Conservation (phyloP, 2,329 filamentous ascomycete species). For the Penicillium sclerotiorum region DNA sequence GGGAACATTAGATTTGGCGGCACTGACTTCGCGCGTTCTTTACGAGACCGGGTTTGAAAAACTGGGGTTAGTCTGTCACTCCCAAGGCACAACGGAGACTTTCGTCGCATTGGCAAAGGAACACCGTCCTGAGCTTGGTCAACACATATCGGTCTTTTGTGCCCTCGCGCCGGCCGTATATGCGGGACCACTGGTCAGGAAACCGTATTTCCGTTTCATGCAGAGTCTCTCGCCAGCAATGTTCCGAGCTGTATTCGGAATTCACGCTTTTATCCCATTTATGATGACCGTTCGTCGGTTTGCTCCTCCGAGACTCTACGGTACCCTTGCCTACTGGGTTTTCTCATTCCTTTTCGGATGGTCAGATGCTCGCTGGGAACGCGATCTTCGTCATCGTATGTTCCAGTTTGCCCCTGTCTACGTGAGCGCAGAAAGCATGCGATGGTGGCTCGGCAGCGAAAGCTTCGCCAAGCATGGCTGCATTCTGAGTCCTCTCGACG, state of each 20-base stretch:
- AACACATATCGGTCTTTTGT: conserved; percentile 85
- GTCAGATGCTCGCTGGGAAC: conserved; percentile 83
- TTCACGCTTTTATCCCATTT: conserved; percentile 88
- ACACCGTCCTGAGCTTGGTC: conserved; percentile 80
- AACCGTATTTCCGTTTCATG: conserved; percentile 93
- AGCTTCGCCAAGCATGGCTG: conserved; percentile 86
- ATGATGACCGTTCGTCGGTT: conserved; percentile 83
- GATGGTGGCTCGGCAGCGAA: conserved; percentile 91
- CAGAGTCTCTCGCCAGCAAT: conserved; percentile 71
- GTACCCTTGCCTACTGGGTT: conserved; percentile 80
- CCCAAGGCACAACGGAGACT: conserved; percentile 86
- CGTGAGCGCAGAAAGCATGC: conserved; percentile 85
- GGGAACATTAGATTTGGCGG: conserved; percentile 85
- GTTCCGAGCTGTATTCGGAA: conserved; percentile 83
- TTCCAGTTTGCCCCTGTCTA: conserved; percentile 94
- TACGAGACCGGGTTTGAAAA: conserved; percentile 81
- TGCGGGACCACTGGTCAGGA: conserved; percentile 80
- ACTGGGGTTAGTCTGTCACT: conserved; percentile 81
- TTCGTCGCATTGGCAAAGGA: conserved; percentile 88
- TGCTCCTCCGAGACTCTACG: conserved; percentile 70
- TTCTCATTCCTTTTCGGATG: conserved; percentile 90
- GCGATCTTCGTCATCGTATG: conserved; percentile 74
- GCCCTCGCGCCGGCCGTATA: conserved; percentile 89
- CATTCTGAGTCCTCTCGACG: conserved; percentile 77
- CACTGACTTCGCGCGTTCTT: conserved; percentile 76